Evolutionary conservation across 805 yeast genomes (phyloP).

Genomic region (Schizosaccharomyces pombe): DNA sequence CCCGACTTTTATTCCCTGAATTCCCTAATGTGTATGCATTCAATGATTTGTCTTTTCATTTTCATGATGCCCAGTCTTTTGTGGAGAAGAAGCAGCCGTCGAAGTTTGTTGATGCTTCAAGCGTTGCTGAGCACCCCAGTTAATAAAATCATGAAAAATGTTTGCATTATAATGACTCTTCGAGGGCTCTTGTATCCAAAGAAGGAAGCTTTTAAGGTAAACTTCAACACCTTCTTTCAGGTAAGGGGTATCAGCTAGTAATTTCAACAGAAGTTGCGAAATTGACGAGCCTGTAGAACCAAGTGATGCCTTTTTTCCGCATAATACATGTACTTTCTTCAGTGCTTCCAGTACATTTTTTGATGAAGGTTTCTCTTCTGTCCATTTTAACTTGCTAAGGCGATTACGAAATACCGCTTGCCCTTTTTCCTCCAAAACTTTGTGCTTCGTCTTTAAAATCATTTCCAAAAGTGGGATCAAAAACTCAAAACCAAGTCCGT

Average conservation of each 20-base stretch:
- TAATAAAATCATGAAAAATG: constrained; percentile 1
- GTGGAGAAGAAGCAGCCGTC: not conserved
- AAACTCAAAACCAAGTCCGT: constrained; percentile 20
- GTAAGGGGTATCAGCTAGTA: not conserved
- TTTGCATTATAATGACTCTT: not conserved
- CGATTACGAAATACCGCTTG: not conserved
- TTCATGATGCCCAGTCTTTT: not conserved
- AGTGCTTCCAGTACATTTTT: not conserved
- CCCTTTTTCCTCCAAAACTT: not conserved
- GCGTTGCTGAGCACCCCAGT: constrained; percentile 4
- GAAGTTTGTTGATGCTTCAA: not conserved
- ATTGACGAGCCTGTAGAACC: not conserved
- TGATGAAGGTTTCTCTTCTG: not conserved
- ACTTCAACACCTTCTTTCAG: not conserved
- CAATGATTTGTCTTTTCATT: not conserved
- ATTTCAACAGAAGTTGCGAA: not conserved
- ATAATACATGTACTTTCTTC: not conserved
- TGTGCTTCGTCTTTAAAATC: constrained; percentile 32
- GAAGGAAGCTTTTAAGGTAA: not conserved
- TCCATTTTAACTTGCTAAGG: not conserved
- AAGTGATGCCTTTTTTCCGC: not conserved
- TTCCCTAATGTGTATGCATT: not conserved
- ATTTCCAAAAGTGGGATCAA: constrained; percentile 35
- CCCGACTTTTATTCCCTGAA: not conserved
- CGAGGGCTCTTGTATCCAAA: not conserved